These are phyloP conservation scores for Quercus robur DNA, from an alignment of 306 rosid species.

Conservation along the genomic window DNA sequence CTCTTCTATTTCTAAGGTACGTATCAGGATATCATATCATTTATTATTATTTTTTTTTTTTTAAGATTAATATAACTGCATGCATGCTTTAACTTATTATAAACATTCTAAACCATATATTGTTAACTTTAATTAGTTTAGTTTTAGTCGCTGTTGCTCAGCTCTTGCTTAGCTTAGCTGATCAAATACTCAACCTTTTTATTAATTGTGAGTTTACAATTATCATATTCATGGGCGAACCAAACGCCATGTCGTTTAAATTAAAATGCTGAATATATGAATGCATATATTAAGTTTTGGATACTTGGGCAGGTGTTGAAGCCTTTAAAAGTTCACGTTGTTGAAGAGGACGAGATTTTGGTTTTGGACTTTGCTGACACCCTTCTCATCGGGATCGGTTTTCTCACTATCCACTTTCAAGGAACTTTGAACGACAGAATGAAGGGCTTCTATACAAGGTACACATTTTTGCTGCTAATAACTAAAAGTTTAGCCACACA, in stretches of 20 bases:
- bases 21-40: too few relatives aligned
- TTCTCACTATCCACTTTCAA: slow-evolving; percentile 57
- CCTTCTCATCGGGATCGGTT: slow-evolving; percentile 59
- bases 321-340: slow-evolving; percentile 54
- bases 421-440: slow-evolving; percentile 77
- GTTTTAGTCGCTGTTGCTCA: too few relatives aligned
- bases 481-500: too few relatives aligned
- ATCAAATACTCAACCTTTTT: too few relatives aligned
- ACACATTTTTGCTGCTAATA: neutral
- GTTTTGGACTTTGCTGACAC: slow-evolving; percentile 71
- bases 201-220: too few relatives aligned
- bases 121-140: too few relatives aligned
- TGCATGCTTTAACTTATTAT: too few relatives aligned
- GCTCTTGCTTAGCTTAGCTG: too few relatives aligned
- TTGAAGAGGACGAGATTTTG: slow-evolving; percentile 66
- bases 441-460: slow-evolving; percentile 94
- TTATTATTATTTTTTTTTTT: too few relatives aligned
- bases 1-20: slow-evolving; percentile 46
- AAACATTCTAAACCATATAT: too few relatives aligned
- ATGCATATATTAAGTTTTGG: neutral
- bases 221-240: too few relatives aligned
- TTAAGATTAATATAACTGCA: too few relatives aligned
- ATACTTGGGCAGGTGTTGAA: slow-evolving; percentile 48
- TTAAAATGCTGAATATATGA: neutral
- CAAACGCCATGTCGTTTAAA: slow-evolving; percentile 2